Conservation (phyloP, 78 protist genomes). For the Mastigamoeba balamuthi region DNA sequence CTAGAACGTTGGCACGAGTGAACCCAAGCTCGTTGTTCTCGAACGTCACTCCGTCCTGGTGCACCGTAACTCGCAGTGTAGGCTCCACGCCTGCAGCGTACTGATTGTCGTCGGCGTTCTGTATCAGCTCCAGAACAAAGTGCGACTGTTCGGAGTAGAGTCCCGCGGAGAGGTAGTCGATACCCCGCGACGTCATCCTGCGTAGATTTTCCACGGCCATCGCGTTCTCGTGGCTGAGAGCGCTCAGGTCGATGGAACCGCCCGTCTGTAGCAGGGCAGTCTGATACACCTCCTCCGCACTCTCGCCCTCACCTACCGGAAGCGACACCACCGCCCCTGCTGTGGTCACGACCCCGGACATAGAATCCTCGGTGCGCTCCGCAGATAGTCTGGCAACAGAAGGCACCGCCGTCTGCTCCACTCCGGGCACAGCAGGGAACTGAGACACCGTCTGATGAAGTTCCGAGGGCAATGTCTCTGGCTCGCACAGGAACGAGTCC, state of each 20-base stretch:
- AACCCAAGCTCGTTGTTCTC: constrained; percentile 45
- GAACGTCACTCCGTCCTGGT: background rate
- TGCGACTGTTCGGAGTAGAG: constrained; percentile 12
- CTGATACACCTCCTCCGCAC: background rate
- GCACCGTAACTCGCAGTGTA: background rate
- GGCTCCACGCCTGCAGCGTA: background rate
- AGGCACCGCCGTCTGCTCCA: too few relatives aligned
- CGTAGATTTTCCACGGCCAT: background rate
- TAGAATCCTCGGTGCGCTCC: too few relatives aligned
- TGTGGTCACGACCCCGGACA: too few relatives aligned
- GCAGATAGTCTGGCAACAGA: too few relatives aligned
- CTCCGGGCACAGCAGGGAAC: too few relatives aligned
- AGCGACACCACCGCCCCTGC: too few relatives aligned
- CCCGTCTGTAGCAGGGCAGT: background rate
- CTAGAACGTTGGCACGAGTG: background rate
- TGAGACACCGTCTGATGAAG: background rate
- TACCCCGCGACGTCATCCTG: background rate
- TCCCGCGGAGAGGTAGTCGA: background rate
- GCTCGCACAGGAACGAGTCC: background rate
- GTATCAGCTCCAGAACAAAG: constrained; percentile 51
- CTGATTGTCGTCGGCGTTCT: constrained; percentile 56
- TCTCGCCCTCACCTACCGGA: too few relatives aligned
- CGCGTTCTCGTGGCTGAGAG: background rate
- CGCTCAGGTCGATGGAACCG: background rate
- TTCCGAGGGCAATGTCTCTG: background rate